Percentiles rank a stretch among this genome's conserved stretches.
Conservation (phyloP, 495 filamentous ascomycete genomes). For the Penicillium alfredii region DNA sequence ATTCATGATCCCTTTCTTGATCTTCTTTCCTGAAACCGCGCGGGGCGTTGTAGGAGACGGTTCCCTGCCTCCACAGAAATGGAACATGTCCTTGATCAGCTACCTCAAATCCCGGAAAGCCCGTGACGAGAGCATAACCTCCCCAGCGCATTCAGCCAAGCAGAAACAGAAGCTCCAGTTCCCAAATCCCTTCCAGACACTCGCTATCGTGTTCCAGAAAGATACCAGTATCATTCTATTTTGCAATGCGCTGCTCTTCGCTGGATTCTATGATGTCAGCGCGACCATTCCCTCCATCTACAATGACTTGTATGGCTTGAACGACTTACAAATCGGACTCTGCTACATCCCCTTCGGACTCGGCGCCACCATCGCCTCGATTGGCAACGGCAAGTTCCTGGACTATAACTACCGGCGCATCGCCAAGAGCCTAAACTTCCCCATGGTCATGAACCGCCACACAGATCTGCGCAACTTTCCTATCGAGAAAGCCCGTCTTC, state of each 20-base stretch:
- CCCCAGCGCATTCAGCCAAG: constrained; percentile 9
- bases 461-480: constrained; percentile 53
- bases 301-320: constrained; percentile 35
- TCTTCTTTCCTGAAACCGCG: constrained; percentile 41
- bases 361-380: constrained; percentile 71
- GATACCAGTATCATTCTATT: constrained; percentile 41
- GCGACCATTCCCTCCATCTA: constrained; percentile 42
- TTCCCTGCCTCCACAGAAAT: constrained; percentile 23
- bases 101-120: constrained; percentile 26
- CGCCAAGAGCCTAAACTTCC: constrained; percentile 36
- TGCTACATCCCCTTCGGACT: constrained; percentile 43
- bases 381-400: constrained; percentile 78
- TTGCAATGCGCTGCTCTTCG: constrained; percentile 43
- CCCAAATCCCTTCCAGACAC: constrained; percentile 65
- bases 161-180: constrained; percentile 53
- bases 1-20: constrained; percentile 25
- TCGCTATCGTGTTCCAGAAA: constrained; percentile 57
- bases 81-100: constrained; percentile 30
- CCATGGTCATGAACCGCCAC: constrained; percentile 44
- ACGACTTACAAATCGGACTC: constrained; percentile 46
- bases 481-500: constrained; percentile 57
- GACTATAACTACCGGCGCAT: constrained; percentile 43
- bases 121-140: constrained; percentile 12
- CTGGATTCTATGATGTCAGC: constrained; percentile 33
- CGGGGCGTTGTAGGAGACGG: constrained; percentile 46